Conservation (phyloP, 169 alveolate species). For the Ichthyophthirius multifiliis region DNA sequence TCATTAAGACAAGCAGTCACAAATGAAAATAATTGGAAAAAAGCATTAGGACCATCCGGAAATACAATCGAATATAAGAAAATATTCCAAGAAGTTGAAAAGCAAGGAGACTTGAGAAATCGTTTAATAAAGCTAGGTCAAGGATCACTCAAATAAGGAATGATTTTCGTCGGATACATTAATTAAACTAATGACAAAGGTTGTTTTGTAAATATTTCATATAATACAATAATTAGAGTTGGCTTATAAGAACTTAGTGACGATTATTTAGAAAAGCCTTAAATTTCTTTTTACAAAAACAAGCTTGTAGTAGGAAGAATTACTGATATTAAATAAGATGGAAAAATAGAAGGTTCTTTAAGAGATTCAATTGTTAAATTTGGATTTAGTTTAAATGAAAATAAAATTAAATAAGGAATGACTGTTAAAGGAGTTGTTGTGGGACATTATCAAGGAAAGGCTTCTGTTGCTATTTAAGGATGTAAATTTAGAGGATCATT, state of each 20-base stretch:
- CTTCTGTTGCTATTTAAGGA: neutral
- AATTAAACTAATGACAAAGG: conserved; percentile 66
- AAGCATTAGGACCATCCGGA: conserved; percentile 12
- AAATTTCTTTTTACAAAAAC: conserved; percentile 39
- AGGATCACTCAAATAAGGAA: conserved; percentile 51
- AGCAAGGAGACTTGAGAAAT: conserved; percentile 54
- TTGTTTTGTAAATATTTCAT: conserved; percentile 58
- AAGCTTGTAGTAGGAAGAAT: conserved; percentile 36
- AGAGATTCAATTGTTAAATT: conserved; percentile 59
- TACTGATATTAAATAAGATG: conserved; percentile 38
- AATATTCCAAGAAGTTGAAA: conserved; percentile 11
- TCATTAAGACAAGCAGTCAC: neutral
- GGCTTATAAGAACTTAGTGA: conserved; percentile 66
- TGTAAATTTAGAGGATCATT: conserved; percentile 5
- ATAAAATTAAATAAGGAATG: neutral
- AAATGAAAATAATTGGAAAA: conserved; percentile 7
- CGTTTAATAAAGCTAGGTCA: conserved; percentile 57
- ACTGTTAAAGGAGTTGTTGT: neutral
- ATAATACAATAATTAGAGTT: conserved; percentile 60
- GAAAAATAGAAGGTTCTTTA: conserved; percentile 55
- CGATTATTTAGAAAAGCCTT: conserved; percentile 35
- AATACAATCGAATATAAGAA: conserved; percentile 18
- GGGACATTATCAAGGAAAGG: neutral
- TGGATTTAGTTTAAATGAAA: neutral
- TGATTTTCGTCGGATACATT: conserved; percentile 62